These are phyloP conservation scores for Pleurotus cornucopiae DNA, from an alignment of 768 basidiomycete genomes.

Conservation along the genomic window DNA sequence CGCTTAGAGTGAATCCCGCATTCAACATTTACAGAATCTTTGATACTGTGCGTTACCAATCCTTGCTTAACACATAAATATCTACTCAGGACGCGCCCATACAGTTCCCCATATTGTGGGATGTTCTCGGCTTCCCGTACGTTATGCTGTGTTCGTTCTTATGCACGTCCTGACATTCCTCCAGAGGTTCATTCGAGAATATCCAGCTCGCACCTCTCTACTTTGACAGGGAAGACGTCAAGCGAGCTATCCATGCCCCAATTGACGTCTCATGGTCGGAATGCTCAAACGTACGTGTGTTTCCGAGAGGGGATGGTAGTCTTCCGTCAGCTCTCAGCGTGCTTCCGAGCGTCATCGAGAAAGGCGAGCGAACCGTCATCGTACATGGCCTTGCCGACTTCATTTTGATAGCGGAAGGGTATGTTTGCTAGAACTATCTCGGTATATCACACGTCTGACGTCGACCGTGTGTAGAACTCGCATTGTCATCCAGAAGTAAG, in stretches of 20 bases:
- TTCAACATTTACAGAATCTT: slow-evolving; percentile 79
- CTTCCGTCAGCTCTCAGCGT: slow-evolving; percentile 61
- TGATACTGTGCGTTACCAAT: slow-evolving; percentile 42
- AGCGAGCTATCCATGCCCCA: slow-evolving; percentile 70
- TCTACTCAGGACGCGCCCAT: slow-evolving; percentile 7
- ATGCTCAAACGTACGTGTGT: slow-evolving; percentile 58
- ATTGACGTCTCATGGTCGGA: slow-evolving; percentile 54
- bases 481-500: slow-evolving; percentile 64
- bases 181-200: slow-evolving; percentile 53
- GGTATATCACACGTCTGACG: no score
- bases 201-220: slow-evolving; percentile 57
- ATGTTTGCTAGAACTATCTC: slow-evolving; percentile 14
- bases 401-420: slow-evolving; percentile 73
- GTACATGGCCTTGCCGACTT: slow-evolving; percentile 73
- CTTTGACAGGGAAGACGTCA: slow-evolving; percentile 67
- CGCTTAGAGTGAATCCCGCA: slow-evolving; percentile 63
- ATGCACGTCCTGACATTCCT: neutral
- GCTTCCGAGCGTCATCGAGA: slow-evolving; percentile 73
- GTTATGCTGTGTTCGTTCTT: slow-evolving; percentile 14
- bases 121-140: slow-evolving; percentile 79
- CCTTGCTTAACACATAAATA: neutral
- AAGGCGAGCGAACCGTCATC: slow-evolving; percentile 63
- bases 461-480: slow-evolving; percentile 34
- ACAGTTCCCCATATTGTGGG: slow-evolving; percentile 64
- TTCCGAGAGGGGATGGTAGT: slow-evolving; percentile 58